Base-by-base conservation (phyloP, 2,329 filamentous ascomycete species). In the Teratosphaeria gauchensis region DNA sequence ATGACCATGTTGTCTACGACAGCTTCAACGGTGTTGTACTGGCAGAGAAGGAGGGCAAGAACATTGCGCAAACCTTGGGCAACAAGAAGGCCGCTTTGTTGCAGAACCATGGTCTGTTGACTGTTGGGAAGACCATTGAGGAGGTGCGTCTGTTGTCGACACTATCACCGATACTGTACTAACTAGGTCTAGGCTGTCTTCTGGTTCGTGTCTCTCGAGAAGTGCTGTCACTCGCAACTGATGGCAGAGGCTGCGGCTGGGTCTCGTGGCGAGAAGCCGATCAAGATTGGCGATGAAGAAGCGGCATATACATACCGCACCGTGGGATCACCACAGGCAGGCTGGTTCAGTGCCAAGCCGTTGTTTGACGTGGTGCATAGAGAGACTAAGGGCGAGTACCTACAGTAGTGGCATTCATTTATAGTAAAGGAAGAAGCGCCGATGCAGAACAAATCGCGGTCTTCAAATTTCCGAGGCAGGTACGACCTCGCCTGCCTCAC, bases 341-440 rank as follows among this genome's bases (percentile, higher is more conserved):
- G 87, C 0, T 90, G 82, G 78, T 91, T 90, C 68, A 84, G 80
- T 65, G 87, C 84, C 5, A 85, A 85, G 74, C 87, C 87, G 16
- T 65, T 86, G 62, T 90, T 90, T 74, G 86, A 89, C 74, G 73
- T 89, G 48, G 82, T 87, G 62, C 80, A 85, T 66, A 80, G 80
- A 68, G 82, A 86, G 73, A 82, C 79, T 2, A 74, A 75, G 24
- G 81, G 80, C 1, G 80, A 80, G 11, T 84, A 84, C 69, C 66
- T 84, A 63, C 66, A 71, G 65, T 73, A 32, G 51, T 53, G 19
- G 35, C 11, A 42, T 28, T 28, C 4, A 4, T 28, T 28, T 28
- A 28, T 28, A 28, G 24, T 28, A 28, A 28, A 28, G 24, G 24
- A 28, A 28, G 24, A 28, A 28, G 24, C 24, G 24, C 24, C 24